phyloP scores from a whole-genome alignment of 2,329 filamentous ascomycete genomes.

The Pleurostoma richardsiae region DNA sequence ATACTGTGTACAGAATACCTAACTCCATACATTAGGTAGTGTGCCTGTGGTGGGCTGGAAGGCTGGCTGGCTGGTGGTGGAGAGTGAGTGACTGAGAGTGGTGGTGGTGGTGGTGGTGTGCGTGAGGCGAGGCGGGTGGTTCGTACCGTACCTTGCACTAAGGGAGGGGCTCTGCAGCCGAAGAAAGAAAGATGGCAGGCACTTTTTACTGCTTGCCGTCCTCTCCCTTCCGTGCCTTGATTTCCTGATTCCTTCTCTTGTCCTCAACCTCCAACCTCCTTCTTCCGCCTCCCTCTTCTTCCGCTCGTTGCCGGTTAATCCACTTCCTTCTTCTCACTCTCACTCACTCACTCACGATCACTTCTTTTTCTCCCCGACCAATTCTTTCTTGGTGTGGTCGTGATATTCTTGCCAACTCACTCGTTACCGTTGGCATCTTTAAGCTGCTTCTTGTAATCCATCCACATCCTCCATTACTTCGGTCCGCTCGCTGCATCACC shows the following conservation, averaged over 20 bases:
- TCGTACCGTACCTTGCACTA: no score
- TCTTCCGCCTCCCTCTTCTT: background rate
- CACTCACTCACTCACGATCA: background rate
- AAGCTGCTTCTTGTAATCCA: conserved; percentile 3
- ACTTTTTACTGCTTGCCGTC: no score
- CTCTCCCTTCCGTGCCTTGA: background rate
- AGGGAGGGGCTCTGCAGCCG: no score
- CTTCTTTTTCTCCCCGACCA: background rate
- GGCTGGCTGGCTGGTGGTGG: no score
- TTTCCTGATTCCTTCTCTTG: background rate
- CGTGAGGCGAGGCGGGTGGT: no score
- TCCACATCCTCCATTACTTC: background rate
- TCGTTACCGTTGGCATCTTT: conserved; percentile 2
- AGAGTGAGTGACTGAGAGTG: no score
- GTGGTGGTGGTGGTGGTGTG: no score
- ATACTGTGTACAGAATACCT: no score
- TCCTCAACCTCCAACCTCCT: background rate
- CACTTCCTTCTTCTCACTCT: background rate
- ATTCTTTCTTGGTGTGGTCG: background rate
- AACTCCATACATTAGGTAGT: no score
- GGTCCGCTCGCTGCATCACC: background rate
- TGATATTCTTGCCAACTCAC: conserved; percentile 3
- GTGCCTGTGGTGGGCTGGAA: no score
- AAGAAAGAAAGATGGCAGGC: no score
- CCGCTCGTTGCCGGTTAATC: background rate